Evolutionary conservation across 2,329 filamentous ascomycete genomes (phyloP).

Genomic region (Corynespora cassiicola): DNA sequence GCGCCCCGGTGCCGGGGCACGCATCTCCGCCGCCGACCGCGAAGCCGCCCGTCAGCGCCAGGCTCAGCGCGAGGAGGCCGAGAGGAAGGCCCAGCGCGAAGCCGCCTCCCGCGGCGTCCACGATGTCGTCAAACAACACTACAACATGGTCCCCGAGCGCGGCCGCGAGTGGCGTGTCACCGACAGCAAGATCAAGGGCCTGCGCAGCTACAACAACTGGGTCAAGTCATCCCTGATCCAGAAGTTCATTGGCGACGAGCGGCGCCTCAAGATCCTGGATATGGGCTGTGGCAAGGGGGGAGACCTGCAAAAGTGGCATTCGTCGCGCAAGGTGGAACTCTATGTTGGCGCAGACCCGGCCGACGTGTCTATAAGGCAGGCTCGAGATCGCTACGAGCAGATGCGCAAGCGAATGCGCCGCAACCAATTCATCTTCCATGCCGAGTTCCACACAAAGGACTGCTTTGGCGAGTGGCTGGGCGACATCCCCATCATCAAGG

Average conservation of each 20-base stretch:
- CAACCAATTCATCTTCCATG: constrained; percentile 74
- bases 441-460: constrained; percentile 88
- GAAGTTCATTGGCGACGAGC: constrained; percentile 70
- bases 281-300: constrained; percentile 97
- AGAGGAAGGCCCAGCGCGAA: constrained; percentile 54
- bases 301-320: constrained; percentile 94
- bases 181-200: constrained; percentile 91
- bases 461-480: constrained; percentile 87
- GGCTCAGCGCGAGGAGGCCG: constrained; percentile 50
- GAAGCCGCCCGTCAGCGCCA: constrained; percentile 68
- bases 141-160: constrained; percentile 93
- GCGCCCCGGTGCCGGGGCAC: constrained; percentile 58
- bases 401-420: constrained; percentile 68
- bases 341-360: constrained; percentile 96
- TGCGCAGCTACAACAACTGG: constrained; percentile 98
- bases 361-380: constrained; percentile 89
- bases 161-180: constrained; percentile 94
- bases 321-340: constrained; percentile 84
- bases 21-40: constrained; percentile 71
- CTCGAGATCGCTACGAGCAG: constrained; percentile 78
- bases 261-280: constrained; percentile 81
- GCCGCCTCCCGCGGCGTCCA: constrained; percentile 66
- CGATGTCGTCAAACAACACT: constrained; percentile 90
- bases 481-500: constrained; percentile 78
- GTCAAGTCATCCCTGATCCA: constrained; percentile 97